Conservation (phyloP, 805 yeast genomes). For the Cyberlindnera maclurae region DNA sequence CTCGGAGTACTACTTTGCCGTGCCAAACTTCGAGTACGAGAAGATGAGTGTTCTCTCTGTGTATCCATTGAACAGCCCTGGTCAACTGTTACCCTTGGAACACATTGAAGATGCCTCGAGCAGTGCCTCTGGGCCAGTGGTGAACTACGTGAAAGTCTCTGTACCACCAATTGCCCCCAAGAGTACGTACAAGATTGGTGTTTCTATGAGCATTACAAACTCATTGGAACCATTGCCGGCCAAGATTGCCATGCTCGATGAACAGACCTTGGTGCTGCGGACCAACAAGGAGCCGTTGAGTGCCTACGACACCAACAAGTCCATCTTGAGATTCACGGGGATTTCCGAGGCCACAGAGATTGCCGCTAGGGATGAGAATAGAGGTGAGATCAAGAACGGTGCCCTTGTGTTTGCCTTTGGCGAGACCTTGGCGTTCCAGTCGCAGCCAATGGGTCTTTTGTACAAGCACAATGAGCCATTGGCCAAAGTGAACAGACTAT, state of each 20-base stretch:
- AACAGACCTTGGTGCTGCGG: conserved; percentile 51
- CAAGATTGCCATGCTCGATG: conserved; percentile 47
- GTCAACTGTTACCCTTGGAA: conserved; percentile 20
- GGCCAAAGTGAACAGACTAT: conserved; percentile 48
- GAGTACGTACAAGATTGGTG: conserved; percentile 39
- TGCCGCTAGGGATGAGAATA: conserved; percentile 26
- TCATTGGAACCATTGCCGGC: conserved; percentile 57
- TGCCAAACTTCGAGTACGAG: conserved; percentile 41
- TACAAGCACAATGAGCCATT: conserved; percentile 65
- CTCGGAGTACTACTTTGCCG: conserved; percentile 47
- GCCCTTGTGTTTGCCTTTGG: conserved; percentile 52
- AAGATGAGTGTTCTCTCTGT: conserved; percentile 41
- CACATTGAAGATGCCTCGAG: conserved; percentile 20
- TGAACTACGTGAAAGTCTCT: conserved; percentile 39
- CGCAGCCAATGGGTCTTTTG: conserved; percentile 44
- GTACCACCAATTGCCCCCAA: conserved; percentile 64
- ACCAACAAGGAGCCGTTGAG: conserved; percentile 52
- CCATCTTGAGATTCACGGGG: conserved; percentile 39
- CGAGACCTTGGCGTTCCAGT: conserved; percentile 38
- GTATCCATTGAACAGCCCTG: conserved; percentile 20
- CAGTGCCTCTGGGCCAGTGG: conserved; percentile 21
- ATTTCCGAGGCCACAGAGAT: conserved; percentile 40
- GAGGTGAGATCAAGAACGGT: conserved; percentile 33
- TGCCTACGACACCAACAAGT: conserved; percentile 49
- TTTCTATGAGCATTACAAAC: conserved; percentile 43